These are phyloP conservation scores for Closterium sp. DNA, from an alignment of 139 green algal species.

Conservation along the genomic window DNA sequence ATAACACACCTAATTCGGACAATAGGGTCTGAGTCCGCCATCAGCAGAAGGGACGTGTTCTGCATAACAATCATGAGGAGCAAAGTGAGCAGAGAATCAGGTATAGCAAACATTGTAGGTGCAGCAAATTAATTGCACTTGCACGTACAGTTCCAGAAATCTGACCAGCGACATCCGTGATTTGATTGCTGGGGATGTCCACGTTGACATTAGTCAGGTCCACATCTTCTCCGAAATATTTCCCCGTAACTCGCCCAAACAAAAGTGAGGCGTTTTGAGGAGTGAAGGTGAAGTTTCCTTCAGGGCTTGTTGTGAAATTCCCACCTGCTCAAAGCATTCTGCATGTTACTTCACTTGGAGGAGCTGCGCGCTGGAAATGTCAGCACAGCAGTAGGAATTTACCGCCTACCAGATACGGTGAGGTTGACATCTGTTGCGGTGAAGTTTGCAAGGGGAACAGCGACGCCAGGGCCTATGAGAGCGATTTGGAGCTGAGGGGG, in stretches of 20 bases:
- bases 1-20: background rate
- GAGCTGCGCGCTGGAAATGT: too few species aligned
- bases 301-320: background rate
- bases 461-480: background rate
- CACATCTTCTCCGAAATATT: background rate
- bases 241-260: background rate
- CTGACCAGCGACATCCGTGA: background rate
- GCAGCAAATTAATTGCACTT: background rate
- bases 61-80: background rate
- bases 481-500: background rate
- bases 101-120: background rate
- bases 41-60: background rate
- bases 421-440: background rate
- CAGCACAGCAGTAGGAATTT: too few species aligned
- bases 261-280: background rate
- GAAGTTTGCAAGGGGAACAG: background rate
- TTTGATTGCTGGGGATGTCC: background rate
- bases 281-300: background rate
- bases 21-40: background rate
- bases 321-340: background rate
- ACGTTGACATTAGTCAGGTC: background rate
- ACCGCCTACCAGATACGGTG: background rate
- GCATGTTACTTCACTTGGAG: background rate
- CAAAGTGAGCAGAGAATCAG: background rate
- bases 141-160: background rate